phyloP scores from a whole-genome alignment of 2,329 filamentous ascomycete species.

The Ophiocordyceps camponoti-saundersi region DNA sequence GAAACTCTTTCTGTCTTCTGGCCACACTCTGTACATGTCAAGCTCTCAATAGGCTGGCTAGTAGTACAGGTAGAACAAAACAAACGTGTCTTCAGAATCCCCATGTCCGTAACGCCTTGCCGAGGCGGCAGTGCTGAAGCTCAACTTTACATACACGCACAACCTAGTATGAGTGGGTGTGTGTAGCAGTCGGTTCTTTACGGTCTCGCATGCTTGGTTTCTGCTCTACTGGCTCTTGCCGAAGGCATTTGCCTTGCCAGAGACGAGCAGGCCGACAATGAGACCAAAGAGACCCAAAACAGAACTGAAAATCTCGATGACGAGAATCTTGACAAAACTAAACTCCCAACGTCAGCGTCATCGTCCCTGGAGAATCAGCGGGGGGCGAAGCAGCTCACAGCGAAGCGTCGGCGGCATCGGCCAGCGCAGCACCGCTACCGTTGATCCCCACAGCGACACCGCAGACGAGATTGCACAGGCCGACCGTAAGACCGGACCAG shows the following conservation, averaged over 20 bases:
- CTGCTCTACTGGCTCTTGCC: constrained; percentile 3
- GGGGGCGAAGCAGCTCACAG: constrained; percentile 42
- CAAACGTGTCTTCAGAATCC: constrained; percentile 9
- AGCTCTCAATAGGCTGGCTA: constrained; percentile 10
- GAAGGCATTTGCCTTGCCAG: constrained; percentile 49
- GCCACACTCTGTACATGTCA: constrained; percentile 13
- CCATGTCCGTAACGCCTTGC: constrained; percentile 24
- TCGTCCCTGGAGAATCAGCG: not conserved
- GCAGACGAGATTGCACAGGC: constrained; percentile 88
- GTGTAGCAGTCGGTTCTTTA: not conserved
- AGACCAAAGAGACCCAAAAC: constrained; percentile 91
- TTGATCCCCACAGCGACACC: constrained; percentile 97
- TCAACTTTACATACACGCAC: constrained; percentile 19
- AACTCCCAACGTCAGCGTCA: not conserved
- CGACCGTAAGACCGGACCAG: constrained; percentile 89
- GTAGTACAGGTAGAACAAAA: constrained; percentile 16
- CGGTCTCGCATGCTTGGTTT: not conserved
- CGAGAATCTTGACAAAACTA: constrained; percentile 95
- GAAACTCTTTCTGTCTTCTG: not conserved
- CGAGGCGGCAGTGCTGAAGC: constrained; percentile 7
- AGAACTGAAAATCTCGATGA: constrained; percentile 98
- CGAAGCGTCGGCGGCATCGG: constrained; percentile 81
- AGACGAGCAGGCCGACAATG: constrained; percentile 82
- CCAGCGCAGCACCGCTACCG: constrained; percentile 86
- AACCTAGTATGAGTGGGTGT: not conserved